Conservation (phyloP, 1,284 basidiomycete genomes). For the Cystobasidium pallidum region DNA sequence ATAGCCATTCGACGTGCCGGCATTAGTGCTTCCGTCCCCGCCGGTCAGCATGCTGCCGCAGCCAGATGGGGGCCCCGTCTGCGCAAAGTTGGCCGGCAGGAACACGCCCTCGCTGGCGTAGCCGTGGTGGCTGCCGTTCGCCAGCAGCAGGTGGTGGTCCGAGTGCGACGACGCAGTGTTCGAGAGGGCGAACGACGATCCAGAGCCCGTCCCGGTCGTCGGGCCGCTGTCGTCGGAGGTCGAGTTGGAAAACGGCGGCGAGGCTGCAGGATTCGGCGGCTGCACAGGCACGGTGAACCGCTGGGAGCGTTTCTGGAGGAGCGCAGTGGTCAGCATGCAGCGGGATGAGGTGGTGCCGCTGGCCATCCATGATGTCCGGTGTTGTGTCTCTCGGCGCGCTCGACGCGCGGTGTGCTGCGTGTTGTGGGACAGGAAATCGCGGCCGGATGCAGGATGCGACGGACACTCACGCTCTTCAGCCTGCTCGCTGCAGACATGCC, state of each 20-base stretch:
- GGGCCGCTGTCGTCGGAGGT: conserved; percentile 26
- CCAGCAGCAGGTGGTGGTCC: neutral
- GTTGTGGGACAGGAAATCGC: neutral
- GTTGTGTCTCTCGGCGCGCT: conserved; percentile 2
- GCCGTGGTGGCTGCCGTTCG: neutral
- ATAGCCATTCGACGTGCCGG: conserved; percentile 9
- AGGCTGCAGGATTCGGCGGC: conserved; percentile 29
- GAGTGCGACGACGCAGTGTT: conserved; percentile 19
- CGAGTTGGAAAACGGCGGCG: conserved; percentile 38
- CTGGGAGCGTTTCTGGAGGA: conserved; percentile 50
- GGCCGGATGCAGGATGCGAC: neutral
- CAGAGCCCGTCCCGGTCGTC: neutral
- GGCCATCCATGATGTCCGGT: no score
- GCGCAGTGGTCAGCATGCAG: neutral
- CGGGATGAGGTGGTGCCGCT: no score
- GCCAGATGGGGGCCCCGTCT: neutral
- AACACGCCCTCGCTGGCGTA: conserved; percentile 20
- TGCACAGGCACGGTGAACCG: conserved; percentile 49
- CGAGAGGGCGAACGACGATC: conserved; percentile 10
- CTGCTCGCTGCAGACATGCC: conserved; percentile 1
- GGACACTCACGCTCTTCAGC: conserved; percentile 26
- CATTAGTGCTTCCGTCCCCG: neutral
- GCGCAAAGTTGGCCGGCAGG: conserved; percentile 36
- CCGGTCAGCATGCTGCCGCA: neutral
- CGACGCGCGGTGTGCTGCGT: neutral